phyloP scores from a whole-genome alignment of 108 stramenopile species.

The Ochromonas danica region DNA sequence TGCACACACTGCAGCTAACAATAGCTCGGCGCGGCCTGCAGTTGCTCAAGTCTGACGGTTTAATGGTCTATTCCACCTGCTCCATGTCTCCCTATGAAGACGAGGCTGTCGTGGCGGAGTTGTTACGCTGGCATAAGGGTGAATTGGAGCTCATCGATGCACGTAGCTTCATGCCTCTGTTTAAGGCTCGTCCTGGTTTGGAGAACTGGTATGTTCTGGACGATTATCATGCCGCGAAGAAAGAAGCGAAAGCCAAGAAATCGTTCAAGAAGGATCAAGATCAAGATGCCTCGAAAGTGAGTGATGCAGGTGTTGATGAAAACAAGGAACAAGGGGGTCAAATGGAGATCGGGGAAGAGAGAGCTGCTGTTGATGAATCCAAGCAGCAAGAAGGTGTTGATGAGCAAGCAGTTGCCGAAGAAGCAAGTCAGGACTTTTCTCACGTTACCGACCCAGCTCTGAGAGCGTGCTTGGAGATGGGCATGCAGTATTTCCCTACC shows the following conservation, averaged over 20 bases:
- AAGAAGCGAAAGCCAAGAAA: slow-evolving; percentile 50
- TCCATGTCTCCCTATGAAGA: slow-evolving; percentile 96
- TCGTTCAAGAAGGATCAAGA: slow-evolving; percentile 26
- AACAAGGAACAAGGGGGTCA: not conserved
- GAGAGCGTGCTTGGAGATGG: slow-evolving; percentile 21
- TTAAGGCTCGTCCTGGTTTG: slow-evolving; percentile 79
- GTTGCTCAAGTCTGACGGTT: slow-evolving; percentile 67
- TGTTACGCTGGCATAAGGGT: slow-evolving; percentile 51
- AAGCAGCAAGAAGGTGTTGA: slow-evolving; percentile 2
- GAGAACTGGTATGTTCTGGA: slow-evolving; percentile 65
- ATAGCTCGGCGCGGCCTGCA: slow-evolving; percentile 58
- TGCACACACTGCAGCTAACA: slow-evolving; percentile 55
- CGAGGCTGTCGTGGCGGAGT: slow-evolving; percentile 86
- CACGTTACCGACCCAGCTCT: not conserved
- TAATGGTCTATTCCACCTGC: slow-evolving; percentile 94
- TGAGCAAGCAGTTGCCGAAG: too few species aligned
- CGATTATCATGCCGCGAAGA: slow-evolving; percentile 54
- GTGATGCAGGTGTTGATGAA: not conserved
- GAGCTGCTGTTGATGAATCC: slow-evolving; percentile 36
- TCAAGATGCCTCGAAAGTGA: not conserved
- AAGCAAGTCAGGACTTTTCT: too few species aligned
- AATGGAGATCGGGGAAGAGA: slow-evolving; percentile 4
- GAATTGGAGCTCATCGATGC: slow-evolving; percentile 79
- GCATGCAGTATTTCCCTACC: slow-evolving; percentile 36
- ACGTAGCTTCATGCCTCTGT: slow-evolving; percentile 35